Evolutionary conservation across 2,329 filamentous ascomycete species (phyloP), one percentile per base, ranked within the genome.

Genomic region (Scedosporium dehoogii): DNA sequence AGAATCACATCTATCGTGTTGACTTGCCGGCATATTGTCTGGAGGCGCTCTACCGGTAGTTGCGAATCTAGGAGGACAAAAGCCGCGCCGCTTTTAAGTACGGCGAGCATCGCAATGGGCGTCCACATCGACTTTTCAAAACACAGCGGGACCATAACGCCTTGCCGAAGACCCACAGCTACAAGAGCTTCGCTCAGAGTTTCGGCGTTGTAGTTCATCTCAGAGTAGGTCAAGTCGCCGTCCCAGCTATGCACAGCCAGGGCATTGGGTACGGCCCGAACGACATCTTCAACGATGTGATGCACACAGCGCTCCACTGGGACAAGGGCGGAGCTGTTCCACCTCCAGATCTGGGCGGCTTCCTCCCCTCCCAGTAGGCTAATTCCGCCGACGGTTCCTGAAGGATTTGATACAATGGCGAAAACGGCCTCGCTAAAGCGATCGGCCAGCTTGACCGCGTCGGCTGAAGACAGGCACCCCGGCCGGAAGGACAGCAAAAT

Each of bases 241-340:
- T 82, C 79, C 78, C 78, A 81, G 0, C 79, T 79, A 62, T 77
- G 69, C n/a, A 81, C 73, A 29, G 79, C 79, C 4, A 72, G 65
- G 18, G 72, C 70, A n/a, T 72, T 51, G 25, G 25, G 25, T 27
- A 27, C 25, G 25, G 25, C 25, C 25, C 25, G 25, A 27, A 27
- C 25, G 3, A 27, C 25, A 27, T 27, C 25, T 27, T 27, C 25
- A 27, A 27, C 25, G 25, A 27, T 27, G 25, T 27, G 25, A 27
- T 27, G 25, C 25, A 27, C 25, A 27, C 25, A 27, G 25, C 25
- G 25, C 25, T 27, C 25, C 25, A 27, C 25, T 5, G 25, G 25
- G 5, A 27, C 25, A 27, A 27, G 25, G 25, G 25, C 25, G 25
- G 25, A 27, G 25, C 25, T 27, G 25, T 27, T 27, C 25, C 25